Conservation (phyloP, 2,329 filamentous ascomycete species). For the Harringtonia lauricola region DNA sequence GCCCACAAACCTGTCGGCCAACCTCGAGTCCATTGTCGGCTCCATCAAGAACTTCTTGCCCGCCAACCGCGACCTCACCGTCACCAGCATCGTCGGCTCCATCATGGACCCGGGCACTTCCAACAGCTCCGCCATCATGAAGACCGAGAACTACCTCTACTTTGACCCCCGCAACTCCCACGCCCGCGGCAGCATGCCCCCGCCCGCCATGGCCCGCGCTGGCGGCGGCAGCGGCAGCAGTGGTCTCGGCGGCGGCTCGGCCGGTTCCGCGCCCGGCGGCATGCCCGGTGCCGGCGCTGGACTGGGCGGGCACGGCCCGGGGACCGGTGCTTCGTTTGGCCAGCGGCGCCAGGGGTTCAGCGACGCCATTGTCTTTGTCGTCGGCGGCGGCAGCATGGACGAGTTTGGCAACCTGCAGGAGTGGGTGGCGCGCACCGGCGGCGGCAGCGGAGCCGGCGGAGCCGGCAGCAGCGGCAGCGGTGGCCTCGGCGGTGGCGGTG, state of each 20-base stretch:
- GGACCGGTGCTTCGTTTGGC: constrained; percentile 76
- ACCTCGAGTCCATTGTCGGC: constrained; percentile 88
- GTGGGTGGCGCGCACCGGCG: constrained; percentile 73
- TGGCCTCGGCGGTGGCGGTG: constrained; percentile 23
- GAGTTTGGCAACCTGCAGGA: constrained; percentile 97
- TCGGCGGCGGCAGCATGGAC: constrained; percentile 95
- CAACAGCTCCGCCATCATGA: constrained; percentile 83
- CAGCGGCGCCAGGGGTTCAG: constrained; percentile 82
- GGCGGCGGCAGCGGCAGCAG: constrained; percentile 21
- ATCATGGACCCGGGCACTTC: constrained; percentile 93
- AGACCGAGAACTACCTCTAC: constrained; percentile 94
- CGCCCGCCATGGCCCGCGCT: constrained; percentile 61
- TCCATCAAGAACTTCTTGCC: constrained; percentile 98
- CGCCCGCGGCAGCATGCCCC: constrained; percentile 83
- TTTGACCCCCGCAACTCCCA: constrained; percentile 93
- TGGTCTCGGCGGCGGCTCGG: constrained; percentile 24
- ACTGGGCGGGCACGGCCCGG: constrained; percentile 37
- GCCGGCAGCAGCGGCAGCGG: no score
- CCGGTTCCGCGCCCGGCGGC: constrained; percentile 26
- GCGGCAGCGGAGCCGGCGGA: no score
- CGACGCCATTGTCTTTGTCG: constrained; percentile 87
- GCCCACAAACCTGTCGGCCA: constrained; percentile 55
- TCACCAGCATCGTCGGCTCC: constrained; percentile 96
- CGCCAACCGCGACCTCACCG: constrained; percentile 84
- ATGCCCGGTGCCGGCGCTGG: constrained; percentile 31